A percentile compares a stretch with the other conserved stretches of the same genome.
Conservation (phyloP, 2,329 filamentous ascomycete species). For the Arthroderma sp. region DNA sequence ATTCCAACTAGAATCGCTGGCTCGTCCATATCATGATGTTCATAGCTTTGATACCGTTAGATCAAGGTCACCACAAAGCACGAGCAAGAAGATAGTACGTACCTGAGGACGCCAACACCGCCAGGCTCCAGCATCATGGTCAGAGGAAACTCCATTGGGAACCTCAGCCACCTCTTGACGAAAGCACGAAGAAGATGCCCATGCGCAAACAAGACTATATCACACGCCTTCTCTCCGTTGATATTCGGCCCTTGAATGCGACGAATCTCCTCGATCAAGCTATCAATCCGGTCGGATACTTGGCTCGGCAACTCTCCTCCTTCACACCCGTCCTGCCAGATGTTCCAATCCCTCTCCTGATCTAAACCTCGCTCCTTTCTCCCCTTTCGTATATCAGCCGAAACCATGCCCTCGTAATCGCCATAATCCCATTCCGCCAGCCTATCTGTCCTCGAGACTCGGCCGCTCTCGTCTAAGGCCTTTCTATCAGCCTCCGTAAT, state of each 20-base stretch:
- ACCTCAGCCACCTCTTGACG: slow-evolving; percentile 37
- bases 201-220: slow-evolving; percentile 33
- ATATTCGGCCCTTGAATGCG: slow-evolving; percentile 31
- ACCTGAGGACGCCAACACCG: slow-evolving; percentile 7
- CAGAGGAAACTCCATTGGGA: slow-evolving; percentile 31
- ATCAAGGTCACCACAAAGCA: not conserved
- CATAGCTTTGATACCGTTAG: not conserved
- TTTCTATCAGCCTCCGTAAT: slow-evolving; percentile 23
- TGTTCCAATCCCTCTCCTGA: slow-evolving; percentile 29
- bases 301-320: slow-evolving; percentile 39
- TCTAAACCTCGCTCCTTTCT: slow-evolving; percentile 39
- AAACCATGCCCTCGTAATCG: slow-evolving; percentile 47
- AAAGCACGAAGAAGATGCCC: slow-evolving; percentile 38
- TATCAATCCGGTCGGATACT: slow-evolving; percentile 33
- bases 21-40: slow-evolving; percentile 6
- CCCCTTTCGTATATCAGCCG: slow-evolving; percentile 38
- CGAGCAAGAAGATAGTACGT: not conserved
- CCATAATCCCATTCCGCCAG: slow-evolving; percentile 54
- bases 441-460: slow-evolving; percentile 39
- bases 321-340: slow-evolving; percentile 49
- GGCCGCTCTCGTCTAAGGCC: slow-evolving; percentile 16
- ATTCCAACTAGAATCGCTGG: slow-evolving; percentile 9
- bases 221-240: slow-evolving; percentile 28
- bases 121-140: slow-evolving; percentile 30
- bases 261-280: slow-evolving; percentile 32